Evolutionary conservation across 371 early-diverging fungal genomes (phyloP).

Genomic region (Mycotypha africana): DNA sequence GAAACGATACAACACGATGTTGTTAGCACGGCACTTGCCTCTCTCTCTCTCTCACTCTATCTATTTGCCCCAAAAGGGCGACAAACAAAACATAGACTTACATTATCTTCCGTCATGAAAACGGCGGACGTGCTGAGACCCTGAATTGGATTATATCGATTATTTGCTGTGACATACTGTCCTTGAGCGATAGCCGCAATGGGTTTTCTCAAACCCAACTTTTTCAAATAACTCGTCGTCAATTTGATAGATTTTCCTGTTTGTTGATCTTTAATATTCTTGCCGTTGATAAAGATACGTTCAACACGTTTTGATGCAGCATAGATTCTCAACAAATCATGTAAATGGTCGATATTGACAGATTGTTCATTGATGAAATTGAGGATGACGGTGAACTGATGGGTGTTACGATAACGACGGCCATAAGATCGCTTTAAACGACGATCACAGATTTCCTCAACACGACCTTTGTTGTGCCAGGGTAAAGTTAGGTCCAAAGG

Average conservation of each 20-base stretch:
- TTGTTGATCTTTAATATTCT: constrained; percentile 1
- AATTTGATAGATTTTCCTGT: background rate
- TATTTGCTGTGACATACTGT: constrained; percentile 13
- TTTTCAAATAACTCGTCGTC: constrained; percentile 1
- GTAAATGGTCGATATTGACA: background rate
- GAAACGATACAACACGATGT: background rate
- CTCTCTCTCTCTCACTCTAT: background rate
- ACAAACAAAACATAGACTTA: constrained; percentile 2
- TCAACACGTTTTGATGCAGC: constrained; percentile 5
- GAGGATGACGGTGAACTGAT: constrained; percentile 15
- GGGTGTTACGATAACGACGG: constrained; percentile 5
- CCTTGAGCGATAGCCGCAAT: background rate
- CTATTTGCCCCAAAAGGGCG: too few relatives aligned
- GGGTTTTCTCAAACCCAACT: constrained; percentile 5
- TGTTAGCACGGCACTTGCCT: background rate
- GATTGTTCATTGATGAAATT: background rate
- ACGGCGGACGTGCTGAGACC: constrained; percentile 16
- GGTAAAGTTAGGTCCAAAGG: background rate
- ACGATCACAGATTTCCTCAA: constrained; percentile 7
- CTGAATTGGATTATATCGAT: constrained; percentile 24
- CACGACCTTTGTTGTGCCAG: constrained; percentile 7
- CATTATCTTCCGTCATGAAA: constrained; percentile 21
- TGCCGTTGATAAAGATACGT: constrained; percentile 8
- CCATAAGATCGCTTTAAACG: constrained; percentile 7
- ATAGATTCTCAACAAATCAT: constrained; percentile 1